Evolutionary conservation across 345 rosid species (phyloP), one percentile per base, ranked within the genome.

Genomic region (Salix dunnii): DNA sequence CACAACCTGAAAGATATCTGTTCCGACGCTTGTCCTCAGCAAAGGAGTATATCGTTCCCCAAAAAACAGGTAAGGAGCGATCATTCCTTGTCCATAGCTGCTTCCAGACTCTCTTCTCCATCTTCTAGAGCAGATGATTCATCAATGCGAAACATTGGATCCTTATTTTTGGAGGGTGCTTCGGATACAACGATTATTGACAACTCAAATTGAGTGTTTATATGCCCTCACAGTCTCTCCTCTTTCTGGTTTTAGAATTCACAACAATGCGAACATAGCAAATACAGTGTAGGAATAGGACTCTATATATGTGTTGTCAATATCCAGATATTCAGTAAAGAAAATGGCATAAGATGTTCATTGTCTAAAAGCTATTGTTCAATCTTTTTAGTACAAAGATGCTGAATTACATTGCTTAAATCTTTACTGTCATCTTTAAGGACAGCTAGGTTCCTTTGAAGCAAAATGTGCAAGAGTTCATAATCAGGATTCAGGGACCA

Each of bases 1-100:
- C 84, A 81, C 65, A 65, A 48, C 23, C 23, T 43, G 12, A 66
- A n/a, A 25, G 77, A 40, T 25, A 14, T 42, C 28, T 63, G 70
- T 5, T 20, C 42, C 2, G 13, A 35, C 27, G 12, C 23, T 28
- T 43, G 77, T 28, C 31, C 40, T 74, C 42, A 6, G 31, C 55
- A 28, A 21, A 74, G 48, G 40, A 74, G n/a, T 14, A 4, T 63
- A 35, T 27, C 49, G 21, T 63, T 46, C 40, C 28, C 70, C 33
- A 28, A 13, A 6, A 74, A 74, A 27, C 68, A 66, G 64, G 58
- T 2, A 51, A 7, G 21, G 58, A 51, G 58, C 23, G 23, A 18
- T 51, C 58, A 51, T 51, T 6, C 23, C 8, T 51, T 51, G 58
- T 51, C 58, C 58, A 5, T 17, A 51, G 58, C n/a, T 51, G 18